phyloP scores from a whole-genome alignment of 441 rosid genomes.

The Corymbia citriodora region DNA sequence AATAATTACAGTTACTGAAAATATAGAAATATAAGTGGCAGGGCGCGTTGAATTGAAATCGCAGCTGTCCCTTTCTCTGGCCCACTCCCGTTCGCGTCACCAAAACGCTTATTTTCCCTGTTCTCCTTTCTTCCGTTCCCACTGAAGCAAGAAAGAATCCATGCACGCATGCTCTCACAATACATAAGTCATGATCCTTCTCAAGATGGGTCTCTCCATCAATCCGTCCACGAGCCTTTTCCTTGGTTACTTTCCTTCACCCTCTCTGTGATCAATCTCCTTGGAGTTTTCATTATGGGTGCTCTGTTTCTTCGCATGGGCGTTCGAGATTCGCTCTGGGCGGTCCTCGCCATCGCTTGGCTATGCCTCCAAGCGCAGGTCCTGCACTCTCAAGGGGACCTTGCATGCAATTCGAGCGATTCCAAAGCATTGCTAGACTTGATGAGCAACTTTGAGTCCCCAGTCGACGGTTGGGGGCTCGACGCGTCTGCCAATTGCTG shows the following conservation, averaged over 20 bases:
- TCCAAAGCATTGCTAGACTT: constrained; percentile 42
- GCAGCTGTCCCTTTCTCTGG: not conserved
- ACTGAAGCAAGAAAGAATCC: not conserved
- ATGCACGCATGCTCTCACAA: not conserved
- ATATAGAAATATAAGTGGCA: not conserved
- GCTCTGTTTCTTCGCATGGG: constrained; percentile 26
- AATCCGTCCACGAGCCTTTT: not conserved
- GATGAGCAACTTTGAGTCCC: constrained; percentile 24
- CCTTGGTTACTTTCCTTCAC: not conserved
- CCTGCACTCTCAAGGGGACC: constrained; percentile 22
- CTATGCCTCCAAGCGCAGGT: constrained; percentile 19
- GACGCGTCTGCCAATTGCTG: constrained; percentile 45
- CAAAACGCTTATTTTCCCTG: accelerated
- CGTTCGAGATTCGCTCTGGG: constrained; percentile 20
- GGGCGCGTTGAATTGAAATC: not conserved
- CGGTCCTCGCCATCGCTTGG: constrained; percentile 19
- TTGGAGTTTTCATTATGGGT: not conserved
- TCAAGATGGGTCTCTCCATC: not conserved
- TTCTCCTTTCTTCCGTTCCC: not conserved
- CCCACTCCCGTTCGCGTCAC: not conserved
- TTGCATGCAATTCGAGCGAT: constrained; percentile 46
- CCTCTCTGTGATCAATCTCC: not conserved
- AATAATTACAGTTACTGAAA: not conserved
- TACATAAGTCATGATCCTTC: not conserved
- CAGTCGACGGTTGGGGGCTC: constrained; percentile 33